Base-by-base conservation (phyloP, 2,329 filamentous ascomycete species). In the Cercospora zeae-maydis region DNA sequence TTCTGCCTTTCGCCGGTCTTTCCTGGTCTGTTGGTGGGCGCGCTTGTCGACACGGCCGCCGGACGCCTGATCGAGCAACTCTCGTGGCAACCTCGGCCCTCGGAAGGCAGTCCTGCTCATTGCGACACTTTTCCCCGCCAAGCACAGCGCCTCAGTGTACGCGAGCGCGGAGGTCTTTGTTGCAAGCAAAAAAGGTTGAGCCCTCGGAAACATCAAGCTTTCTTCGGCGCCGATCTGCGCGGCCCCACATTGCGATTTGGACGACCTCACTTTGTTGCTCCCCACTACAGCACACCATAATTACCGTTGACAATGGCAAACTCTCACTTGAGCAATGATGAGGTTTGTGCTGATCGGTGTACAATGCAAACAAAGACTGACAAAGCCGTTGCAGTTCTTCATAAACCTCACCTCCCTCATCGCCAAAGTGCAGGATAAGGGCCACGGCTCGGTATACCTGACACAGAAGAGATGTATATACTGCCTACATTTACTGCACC, bases 381-480 rank as follows among this genome's bases (percentile, higher is more conserved):
- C 55, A 58, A 58, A 47, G 31, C 57, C 45, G 10, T 4, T n/a
- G 63, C 72, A 93, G 89, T 93, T 93, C 83, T 92, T 93, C 78
- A 78, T 80, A 66, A 83, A 83, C 73, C 83, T 93, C 67, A 79
- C 80, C 57, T 81, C 86, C 71, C 86, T 93, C 67, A 90, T 95
- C 78, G 81, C 85, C 65, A 76, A 82, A 67, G 84, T 84, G 65
- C 88, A 88, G 73, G 81, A 84, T 72, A 87, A 87, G 75, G 84
- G 88, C 71, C 88, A 92, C 76, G 90, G 90, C 70, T 86, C 87
- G 56, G 81, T 96, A 68, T 88, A 85, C 76, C 80, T 96, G 63
- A 88, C 85, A 57, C 91, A 96, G 74, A 93, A 93, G 75, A 84
- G 90, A 78, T 77, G 89, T 90, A 81, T 58, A 47, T 59, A 45